Percentiles rank a stretch among this genome's conserved stretches.
phyloP scores from a whole-genome alignment of 495 filamentous ascomycete species.

The Eremomyces bilateralis region DNA sequence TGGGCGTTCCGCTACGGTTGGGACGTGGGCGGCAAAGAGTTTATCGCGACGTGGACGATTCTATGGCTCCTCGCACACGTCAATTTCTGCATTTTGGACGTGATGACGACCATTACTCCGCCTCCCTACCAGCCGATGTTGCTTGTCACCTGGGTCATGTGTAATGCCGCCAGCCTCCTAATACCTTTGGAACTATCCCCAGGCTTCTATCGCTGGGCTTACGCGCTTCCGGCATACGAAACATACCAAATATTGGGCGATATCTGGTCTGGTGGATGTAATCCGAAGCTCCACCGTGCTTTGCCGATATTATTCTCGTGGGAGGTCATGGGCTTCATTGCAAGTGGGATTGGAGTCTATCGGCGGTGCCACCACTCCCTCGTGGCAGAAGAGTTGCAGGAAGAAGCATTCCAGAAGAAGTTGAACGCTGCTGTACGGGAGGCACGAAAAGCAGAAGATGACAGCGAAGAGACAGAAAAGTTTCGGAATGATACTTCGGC shows the following conservation, averaged over 20 bases:
- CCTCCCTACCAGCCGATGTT: slow-evolving; percentile 23
- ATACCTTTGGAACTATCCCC: slow-evolving; percentile 26
- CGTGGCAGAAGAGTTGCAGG: not conserved
- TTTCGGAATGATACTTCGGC: too few relatives aligned
- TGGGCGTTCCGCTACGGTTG: slow-evolving; percentile 29
- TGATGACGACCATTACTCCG: slow-evolving; percentile 25
- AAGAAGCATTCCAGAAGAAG: not conserved
- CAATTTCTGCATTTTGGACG: slow-evolving; percentile 28
- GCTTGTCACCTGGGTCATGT: slow-evolving; percentile 26
- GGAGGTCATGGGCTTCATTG: slow-evolving; percentile 15
- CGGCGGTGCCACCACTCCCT: slow-evolving; percentile 9
- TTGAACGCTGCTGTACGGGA: not conserved
- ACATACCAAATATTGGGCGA: slow-evolving; percentile 24
- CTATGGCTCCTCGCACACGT: slow-evolving; percentile 31
- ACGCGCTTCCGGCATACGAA: slow-evolving; percentile 25
- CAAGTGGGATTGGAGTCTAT: slow-evolving; percentile 22
- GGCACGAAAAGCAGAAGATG: not conserved
- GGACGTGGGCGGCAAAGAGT: slow-evolving; percentile 26
- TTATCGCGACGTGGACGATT: slow-evolving; percentile 24
- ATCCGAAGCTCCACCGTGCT: slow-evolving; percentile 20
- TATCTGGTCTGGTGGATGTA: slow-evolving; percentile 29
- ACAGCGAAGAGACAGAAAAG: not conserved
- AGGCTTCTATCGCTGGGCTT: slow-evolving; percentile 26
- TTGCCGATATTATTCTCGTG: slow-evolving; percentile 25
- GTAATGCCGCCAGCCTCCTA: slow-evolving; percentile 25